Evolutionary conservation across 2,329 filamentous ascomycete species (phyloP).

Genomic region (Calonectria hongkongensis): DNA sequence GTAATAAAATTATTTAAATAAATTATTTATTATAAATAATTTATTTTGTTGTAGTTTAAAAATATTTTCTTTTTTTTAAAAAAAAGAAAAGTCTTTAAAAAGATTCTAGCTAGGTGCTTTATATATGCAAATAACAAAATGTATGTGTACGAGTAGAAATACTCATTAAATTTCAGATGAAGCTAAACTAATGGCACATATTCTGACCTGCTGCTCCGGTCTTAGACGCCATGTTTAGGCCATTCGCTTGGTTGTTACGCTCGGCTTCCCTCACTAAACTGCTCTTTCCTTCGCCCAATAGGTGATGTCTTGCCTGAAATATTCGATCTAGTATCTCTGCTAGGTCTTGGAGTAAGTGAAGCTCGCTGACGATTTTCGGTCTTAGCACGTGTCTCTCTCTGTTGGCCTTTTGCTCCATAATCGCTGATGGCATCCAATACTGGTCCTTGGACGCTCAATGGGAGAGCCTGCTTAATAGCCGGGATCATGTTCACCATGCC

Average conservation of each 20-base stretch:
- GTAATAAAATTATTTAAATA: no score
- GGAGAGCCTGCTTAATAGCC: neutral
- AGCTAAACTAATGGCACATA: no score
- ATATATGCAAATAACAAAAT: no score
- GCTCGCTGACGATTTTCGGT: neutral
- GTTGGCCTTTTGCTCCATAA: neutral
- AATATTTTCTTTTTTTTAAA: no score
- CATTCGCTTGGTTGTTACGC: neutral
- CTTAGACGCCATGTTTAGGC: no score
- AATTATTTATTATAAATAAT: no score
- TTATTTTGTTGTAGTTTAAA: no score
- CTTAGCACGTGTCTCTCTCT: neutral
- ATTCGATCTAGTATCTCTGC: neutral
- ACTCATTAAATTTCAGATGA: no score
- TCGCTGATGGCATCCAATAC: neutral
- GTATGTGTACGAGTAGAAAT: no score
- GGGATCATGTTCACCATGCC: slow-evolving; percentile 6
- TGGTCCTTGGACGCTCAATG: neutral
- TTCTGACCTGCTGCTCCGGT: no score
- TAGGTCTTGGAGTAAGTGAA: neutral
- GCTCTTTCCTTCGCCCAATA: neutral
- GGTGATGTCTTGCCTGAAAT: neutral
- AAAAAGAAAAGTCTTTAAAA: no score
- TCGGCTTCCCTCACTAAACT: neutral
- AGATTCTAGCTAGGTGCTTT: no score